These are phyloP conservation scores for Diaporthe ilicicola DNA, from an alignment of 2,329 filamentous ascomycete genomes.

Conservation along the genomic window DNA sequence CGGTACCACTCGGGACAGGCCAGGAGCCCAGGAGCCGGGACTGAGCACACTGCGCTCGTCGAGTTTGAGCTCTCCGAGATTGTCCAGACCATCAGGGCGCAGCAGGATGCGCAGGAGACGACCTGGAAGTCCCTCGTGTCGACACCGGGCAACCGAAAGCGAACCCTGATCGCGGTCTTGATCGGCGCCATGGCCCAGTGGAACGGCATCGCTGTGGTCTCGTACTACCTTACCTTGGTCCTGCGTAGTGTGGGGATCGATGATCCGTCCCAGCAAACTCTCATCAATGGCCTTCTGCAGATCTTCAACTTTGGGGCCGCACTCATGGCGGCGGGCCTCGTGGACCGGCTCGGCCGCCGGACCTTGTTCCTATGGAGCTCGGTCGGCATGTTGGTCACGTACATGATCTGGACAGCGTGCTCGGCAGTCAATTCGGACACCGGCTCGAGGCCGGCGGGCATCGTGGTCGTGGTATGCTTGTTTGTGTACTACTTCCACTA, in stretches of 20 bases:
- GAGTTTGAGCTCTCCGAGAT: constrained; percentile 58
- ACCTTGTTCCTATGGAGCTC: constrained; percentile 49
- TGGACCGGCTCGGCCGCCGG: constrained; percentile 53
- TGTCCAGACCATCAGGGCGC: constrained; percentile 53
- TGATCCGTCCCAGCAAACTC: constrained; percentile 43
- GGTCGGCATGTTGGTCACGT: constrained; percentile 47
- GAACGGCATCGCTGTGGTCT: constrained; percentile 45
- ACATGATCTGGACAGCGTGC: constrained; percentile 49
- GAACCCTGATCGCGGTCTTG: constrained; percentile 27
- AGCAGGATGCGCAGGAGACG: constrained; percentile 45
- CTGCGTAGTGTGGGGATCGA: constrained; percentile 48
- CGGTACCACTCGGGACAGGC: constrained; percentile 55
- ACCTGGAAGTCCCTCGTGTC: constrained; percentile 36
- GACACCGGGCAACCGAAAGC: constrained; percentile 35
- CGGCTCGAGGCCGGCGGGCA: constrained; percentile 37
- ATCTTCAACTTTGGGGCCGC: constrained; percentile 50
- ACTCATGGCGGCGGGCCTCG: constrained; percentile 46
- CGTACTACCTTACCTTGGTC: constrained; percentile 46
- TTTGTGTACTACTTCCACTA: constrained; percentile 57
- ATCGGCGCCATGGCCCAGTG: constrained; percentile 35
- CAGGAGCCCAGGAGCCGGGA: background rate
- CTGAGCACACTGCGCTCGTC: constrained; percentile 45
- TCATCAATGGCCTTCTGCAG: constrained; percentile 46
- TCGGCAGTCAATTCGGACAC: constrained; percentile 43
- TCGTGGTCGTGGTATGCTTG: constrained; percentile 55